Evolutionary conservation across 2,329 filamentous ascomycete species (phyloP).

Genomic region (Colletotrichum orbiculare): DNA sequence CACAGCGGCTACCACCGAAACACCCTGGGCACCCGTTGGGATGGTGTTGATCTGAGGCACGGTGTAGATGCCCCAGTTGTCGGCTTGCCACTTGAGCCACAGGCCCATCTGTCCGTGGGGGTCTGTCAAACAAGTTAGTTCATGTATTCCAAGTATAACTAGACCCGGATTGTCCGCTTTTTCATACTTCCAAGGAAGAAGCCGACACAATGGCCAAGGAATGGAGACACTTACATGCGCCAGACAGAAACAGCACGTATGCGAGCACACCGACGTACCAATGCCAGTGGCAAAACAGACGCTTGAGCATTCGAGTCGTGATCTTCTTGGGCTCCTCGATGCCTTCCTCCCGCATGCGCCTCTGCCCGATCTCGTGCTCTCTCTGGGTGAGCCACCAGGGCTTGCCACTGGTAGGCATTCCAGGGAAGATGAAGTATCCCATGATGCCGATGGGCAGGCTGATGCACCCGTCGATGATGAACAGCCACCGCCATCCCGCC

Average conservation of each 20-base stretch:
- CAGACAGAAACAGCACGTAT: conserved; percentile 39
- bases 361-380: conserved; percentile 47
- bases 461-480: conserved; percentile 67
- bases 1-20: conserved; percentile 42
- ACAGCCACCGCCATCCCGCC: conserved; percentile 63
- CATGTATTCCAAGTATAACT: no score
- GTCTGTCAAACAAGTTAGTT: not conserved
- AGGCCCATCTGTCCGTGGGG: conserved; percentile 38
- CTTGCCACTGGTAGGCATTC: conserved; percentile 50
- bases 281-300: conserved; percentile 42
- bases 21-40: conserved; percentile 41
- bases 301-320: conserved; percentile 39
- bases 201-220: no score
- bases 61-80: conserved; percentile 36
- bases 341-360: conserved; percentile 41
- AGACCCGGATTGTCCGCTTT: no score
- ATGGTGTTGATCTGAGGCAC: conserved; percentile 40
- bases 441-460: conserved; percentile 62
- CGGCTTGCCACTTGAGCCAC: conserved; percentile 38
- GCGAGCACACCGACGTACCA: conserved; percentile 41
- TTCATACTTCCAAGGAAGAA: no score
- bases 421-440: conserved; percentile 59
- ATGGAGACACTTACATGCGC: not conserved
- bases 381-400: conserved; percentile 47
- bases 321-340: conserved; percentile 38